These are phyloP conservation scores for Didymellaceae sp. DNA, from an alignment of 2,329 filamentous ascomycete genomes.

Conservation along the genomic window DNA sequence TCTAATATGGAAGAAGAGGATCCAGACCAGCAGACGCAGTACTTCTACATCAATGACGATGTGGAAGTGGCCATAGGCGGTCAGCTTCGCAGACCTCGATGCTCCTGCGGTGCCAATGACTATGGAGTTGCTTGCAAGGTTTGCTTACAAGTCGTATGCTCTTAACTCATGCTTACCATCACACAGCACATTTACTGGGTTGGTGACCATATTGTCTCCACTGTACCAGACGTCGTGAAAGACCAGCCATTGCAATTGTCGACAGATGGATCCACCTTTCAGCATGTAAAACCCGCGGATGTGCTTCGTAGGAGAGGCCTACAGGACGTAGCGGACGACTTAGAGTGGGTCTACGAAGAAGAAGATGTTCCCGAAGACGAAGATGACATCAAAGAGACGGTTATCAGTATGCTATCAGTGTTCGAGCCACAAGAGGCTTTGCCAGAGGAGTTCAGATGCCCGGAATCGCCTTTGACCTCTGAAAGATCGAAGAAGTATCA, in stretches of 20 bases:
- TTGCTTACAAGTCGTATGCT: background rate
- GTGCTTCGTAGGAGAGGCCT: constrained; percentile 37
- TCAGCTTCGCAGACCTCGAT: constrained; percentile 34
- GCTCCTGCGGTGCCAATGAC: constrained; percentile 46
- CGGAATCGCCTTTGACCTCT: constrained; percentile 33
- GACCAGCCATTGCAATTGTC: constrained; percentile 38
- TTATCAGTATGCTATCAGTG: constrained; percentile 46
- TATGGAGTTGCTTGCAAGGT: constrained; percentile 44
- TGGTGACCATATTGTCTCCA: constrained; percentile 42
- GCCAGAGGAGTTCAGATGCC: constrained; percentile 42
- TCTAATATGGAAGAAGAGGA: constrained; percentile 29
- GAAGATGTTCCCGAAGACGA: constrained; percentile 33
- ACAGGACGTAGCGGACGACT: constrained; percentile 34
- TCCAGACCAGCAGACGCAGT: constrained; percentile 29
- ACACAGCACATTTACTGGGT: constrained; percentile 50
- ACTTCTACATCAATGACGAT: constrained; percentile 47
- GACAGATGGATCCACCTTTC: constrained; percentile 43
- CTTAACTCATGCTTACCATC: constrained; percentile 1
- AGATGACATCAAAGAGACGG: constrained; percentile 41
- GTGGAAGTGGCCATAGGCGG: constrained; percentile 45
- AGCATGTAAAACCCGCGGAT: constrained; percentile 37
- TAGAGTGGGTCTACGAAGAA: constrained; percentile 43
- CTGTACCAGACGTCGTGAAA: constrained; percentile 28
- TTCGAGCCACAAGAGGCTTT: constrained; percentile 46
- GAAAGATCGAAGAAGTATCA: constrained; percentile 42